phyloP scores from a whole-genome alignment of 108 stramenopile species.

The Pseudonitzschia multistriata region DNA sequence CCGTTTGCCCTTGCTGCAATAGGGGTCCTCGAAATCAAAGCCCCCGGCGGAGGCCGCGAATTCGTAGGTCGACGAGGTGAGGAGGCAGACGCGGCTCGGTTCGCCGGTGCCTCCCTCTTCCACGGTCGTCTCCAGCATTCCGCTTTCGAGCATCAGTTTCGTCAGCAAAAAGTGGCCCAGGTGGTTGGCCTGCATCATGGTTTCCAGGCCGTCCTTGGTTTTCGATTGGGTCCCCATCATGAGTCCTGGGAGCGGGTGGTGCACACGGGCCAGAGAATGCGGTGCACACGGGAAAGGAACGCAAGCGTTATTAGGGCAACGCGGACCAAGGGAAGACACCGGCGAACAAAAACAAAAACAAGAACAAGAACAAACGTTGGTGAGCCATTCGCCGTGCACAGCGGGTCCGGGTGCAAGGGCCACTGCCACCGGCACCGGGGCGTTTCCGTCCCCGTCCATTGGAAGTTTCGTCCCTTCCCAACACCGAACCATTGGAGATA shows the following conservation, averaged over 20 bases:
- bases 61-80: constrained; percentile 52
- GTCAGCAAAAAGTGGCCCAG: constrained; percentile 85
- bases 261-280: too few species aligned
- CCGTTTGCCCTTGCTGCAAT: constrained; percentile 47
- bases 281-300: background rate
- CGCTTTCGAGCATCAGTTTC: constrained; percentile 47
- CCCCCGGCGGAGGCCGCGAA: constrained; percentile 27
- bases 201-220: constrained; percentile 64
- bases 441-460: too few species aligned
- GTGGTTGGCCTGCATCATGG: constrained; percentile 86
- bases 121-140: constrained; percentile 14
- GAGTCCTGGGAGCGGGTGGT: constrained; percentile 19
- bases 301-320: too few species aligned
- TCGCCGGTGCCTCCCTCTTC: background rate
- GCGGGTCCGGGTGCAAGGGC: too few species aligned
- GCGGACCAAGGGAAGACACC: too few species aligned
- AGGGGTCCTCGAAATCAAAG: constrained; percentile 72
- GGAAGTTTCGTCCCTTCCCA: too few species aligned
- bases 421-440: too few species aligned
- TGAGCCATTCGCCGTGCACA: too few species aligned
- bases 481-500: background rate
- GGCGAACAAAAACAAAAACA: background rate
- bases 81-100: constrained; percentile 21
- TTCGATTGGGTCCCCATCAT: constrained; percentile 62
- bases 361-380: background rate